A percentile compares a stretch with the other conserved stretches of the same genome.
Evolutionary conservation across 2,329 filamentous ascomycete genomes (phyloP).

Genomic region (Monosporascus cannonballus): DNA sequence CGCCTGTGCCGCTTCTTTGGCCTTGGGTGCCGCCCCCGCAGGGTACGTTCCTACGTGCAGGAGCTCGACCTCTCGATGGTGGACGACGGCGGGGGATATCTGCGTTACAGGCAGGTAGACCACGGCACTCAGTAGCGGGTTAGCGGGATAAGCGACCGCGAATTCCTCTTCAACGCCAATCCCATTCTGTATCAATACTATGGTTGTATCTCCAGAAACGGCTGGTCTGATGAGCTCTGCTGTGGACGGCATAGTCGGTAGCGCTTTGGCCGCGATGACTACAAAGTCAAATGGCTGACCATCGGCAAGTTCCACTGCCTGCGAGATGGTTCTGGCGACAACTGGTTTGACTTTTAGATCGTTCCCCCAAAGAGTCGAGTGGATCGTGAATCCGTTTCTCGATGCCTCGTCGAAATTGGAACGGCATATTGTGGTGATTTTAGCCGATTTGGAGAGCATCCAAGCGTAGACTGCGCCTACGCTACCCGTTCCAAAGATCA

Average conservation of each 20-base stretch:
- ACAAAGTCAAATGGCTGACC: constrained; percentile 21
- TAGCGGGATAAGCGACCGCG: constrained; percentile 35
- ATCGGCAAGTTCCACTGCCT: constrained; percentile 17
- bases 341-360: constrained; percentile 19
- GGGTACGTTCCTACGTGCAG: constrained; percentile 47
- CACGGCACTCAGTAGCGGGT: constrained; percentile 45
- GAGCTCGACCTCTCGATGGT: constrained; percentile 38
- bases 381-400: constrained; percentile 21
- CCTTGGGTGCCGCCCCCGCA: constrained; percentile 14
- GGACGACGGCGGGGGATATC: constrained; percentile 38
- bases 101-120: constrained; percentile 49
- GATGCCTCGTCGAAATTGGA: constrained; percentile 24
- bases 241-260: constrained; percentile 17
- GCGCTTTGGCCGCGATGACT: constrained; percentile 20
- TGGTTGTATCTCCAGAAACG: constrained; percentile 30
- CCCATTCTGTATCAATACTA: constrained; percentile 54
- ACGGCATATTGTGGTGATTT: constrained; percentile 25
- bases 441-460: constrained; percentile 17
- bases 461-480: constrained; percentile 24
- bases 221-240: constrained; percentile 23
- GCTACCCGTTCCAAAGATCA: constrained; percentile 29
- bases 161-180: constrained; percentile 50
- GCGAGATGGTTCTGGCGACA: constrained; percentile 21
- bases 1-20: constrained; percentile 23
- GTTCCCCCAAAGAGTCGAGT: constrained; percentile 25